Evolutionary conservation across 1,284 basidiomycete genomes (phyloP).

Genomic region (Boletellus sp.): DNA sequence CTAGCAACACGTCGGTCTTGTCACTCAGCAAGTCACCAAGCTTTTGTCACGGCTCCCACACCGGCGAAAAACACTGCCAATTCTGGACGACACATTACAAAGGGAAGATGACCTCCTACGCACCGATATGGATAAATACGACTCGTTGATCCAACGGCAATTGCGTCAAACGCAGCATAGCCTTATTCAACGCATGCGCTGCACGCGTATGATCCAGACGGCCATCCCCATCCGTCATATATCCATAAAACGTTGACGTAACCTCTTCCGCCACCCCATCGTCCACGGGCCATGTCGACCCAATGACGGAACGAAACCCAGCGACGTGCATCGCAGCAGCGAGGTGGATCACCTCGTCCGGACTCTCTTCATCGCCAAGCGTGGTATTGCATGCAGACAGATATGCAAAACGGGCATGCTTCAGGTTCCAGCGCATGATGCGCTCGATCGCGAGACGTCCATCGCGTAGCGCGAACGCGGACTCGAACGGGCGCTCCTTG

Average conservation of each 20-base stretch:
- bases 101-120: no score
- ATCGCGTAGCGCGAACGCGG: constrained; percentile 11
- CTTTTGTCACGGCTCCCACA: no score
- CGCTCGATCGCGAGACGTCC: constrained; percentile 19
- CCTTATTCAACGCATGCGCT: constrained; percentile 23
- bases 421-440: constrained; percentile 18
- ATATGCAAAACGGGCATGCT: constrained; percentile 31
- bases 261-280: constrained; percentile 13
- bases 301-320: constrained; percentile 13
- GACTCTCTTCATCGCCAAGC: constrained; percentile 1
- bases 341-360: constrained; percentile 10
- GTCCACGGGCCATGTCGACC: constrained; percentile 27
- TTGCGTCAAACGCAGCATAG: not conserved
- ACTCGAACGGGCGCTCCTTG: constrained; percentile 15
- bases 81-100: no score
- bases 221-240: constrained; percentile 4
- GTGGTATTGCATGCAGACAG: constrained; percentile 32
- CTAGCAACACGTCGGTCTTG: no score
- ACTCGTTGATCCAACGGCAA: constrained; percentile 23
- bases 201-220: constrained; percentile 16
- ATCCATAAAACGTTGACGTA: constrained; percentile 23
- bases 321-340: constrained; percentile 8
- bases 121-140: constrained; percentile 29
- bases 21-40: no score
- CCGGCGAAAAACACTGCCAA: no score